Evolutionary conservation across 805 yeast species (phyloP), one percentile per base, ranked within the genome.

Genomic region (Candida pseudofarinosa): DNA sequence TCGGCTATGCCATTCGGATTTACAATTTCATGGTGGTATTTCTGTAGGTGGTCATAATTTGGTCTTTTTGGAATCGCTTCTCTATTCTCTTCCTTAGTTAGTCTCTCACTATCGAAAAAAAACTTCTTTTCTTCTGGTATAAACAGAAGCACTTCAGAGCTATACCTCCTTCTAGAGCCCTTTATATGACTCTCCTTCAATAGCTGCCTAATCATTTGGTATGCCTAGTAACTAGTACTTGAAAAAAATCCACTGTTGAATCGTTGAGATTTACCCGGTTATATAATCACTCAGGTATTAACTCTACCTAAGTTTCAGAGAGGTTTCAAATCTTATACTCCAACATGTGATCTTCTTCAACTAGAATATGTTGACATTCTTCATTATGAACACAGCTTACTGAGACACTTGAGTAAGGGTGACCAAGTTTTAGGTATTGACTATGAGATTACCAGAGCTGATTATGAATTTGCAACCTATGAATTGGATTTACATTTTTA

Each of bases 1-100:
- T 68, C 73, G n/a, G 64, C 58, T 3, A 63, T 54, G 35, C 56
- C 55, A 19, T 62, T 60, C 0, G 75, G 74, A 33, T 58, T 55
- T 13, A 56, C 47, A 35, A 70, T 63, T 26, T 67, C 62, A 40
- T 47, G 56, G 37, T 59, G 54, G 32, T 49, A 45, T 44, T 52
- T 58, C 5, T 42, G 37, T 3, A 47, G 31, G 14, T 41, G 26
- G 3, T 44, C 46, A 17, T 48, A 39, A 2, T 35, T 39, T 13
- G 69, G 69, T 44, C 48, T 56, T 26, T 52, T 38, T 1, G 73
- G 74, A 4, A 69, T 62, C 3, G 68, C 66, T 2, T 62, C 63
- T n/a, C 43, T 50, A 38, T 62, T 57, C 31, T 66, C 60, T 40
- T 58, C 62, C 5, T 56, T 49, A 4, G 63, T 51, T 19, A 60